Evolutionary conservation across 192 early-diverging fungal genomes (phyloP), one percentile per base, ranked within the genome.

Genomic region (Coemansia umbellata): DNA sequence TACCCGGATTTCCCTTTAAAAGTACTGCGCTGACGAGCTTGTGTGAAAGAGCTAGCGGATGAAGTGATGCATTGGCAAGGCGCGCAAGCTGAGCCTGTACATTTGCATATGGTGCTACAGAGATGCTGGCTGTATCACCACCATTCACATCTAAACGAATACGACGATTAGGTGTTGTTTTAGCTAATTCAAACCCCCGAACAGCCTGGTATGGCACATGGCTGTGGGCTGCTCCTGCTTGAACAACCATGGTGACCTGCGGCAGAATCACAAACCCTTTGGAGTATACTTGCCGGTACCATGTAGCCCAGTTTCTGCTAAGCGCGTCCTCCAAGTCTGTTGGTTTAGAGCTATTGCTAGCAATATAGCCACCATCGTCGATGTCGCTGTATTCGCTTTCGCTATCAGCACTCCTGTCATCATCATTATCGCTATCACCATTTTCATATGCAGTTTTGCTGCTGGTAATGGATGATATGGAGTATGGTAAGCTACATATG

Each of bases 1-100:
- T 85, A 5, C 94, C 94, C 1, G 82, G 74, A 18, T 88, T 83
- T 10, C 92, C 94, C 52, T 88, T 84, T 17, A 97, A 48, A 27
- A 95, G 58, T 0, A 85, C 80, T 1, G 83, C 85, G 51, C 89
- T 89, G 13, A 78, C 75, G 17, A 95, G 70, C 9, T 80, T 80
- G 24, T 88, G 78, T n/a, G 81, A 63, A 13, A 80, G 58, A 0
- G 89, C 83, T 19, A 86, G 62, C 10, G 93, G 89, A 57, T 92
- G 86, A 11, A 94, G 76, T 35, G 81, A 82, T 2, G 89, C 85
- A 4, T 77, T 79, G 1, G 87, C 72, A 0, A 91, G 68, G 18
- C 84, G 80, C 24, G 78, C 59, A 6, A 91, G 64, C 43, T 63
- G 72, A 0, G 37, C 31, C 13, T 36, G 33, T 13, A 59, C 50